Evolutionary conservation across 2,329 filamentous ascomycete genomes (phyloP), one percentile per base, ranked within the genome.

Genomic region (Fusarium agapanthi): DNA sequence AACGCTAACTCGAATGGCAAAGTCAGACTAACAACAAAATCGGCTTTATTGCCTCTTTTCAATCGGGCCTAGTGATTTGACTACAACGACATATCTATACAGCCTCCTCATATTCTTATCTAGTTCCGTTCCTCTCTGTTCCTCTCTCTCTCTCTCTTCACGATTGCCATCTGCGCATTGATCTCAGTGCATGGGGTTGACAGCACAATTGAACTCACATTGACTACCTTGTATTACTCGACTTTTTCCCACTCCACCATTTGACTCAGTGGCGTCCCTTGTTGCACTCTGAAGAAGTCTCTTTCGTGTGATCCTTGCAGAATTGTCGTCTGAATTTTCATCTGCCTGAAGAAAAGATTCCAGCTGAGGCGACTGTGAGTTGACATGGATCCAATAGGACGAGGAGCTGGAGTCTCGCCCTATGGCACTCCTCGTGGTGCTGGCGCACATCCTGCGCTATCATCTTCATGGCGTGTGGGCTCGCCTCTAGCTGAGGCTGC

Each of bases 401-500:
- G 68, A 45, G 72, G 73, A 55, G 66, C 60, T 40, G 70, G 60
- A 47, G 50, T 64, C 51, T 77, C 75, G 45, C 72, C 75, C 44
- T 76, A 64, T 47, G 74, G 75, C 60, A 65, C 71, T 53, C 73
- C 68, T 32, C 75, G 71, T 56, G 65, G 61, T 55, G 51, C 73
- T 28, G 74, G 71, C 28, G 71, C 71, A 22, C 73, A 71, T 58
- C 58, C 74, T 41, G 64, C 71, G 20, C 51, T 78, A 41, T 82
- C 83, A 40, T 82, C 83, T n/a, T 88, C 87, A 11, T 90, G 90
- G 79, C 83, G 84, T 32, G 86, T 89, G 28, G 84, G 85, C 34
- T 92, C 91, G n/a, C 90, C 91, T 28, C 85, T 92, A 53, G 91
- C 90, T 2, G 89, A 92, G 70, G 88, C 88, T 35, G 88, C 89